phyloP scores from a whole-genome alignment of 2,329 filamentous ascomycete species.

The Cryphonectria japonica region DNA sequence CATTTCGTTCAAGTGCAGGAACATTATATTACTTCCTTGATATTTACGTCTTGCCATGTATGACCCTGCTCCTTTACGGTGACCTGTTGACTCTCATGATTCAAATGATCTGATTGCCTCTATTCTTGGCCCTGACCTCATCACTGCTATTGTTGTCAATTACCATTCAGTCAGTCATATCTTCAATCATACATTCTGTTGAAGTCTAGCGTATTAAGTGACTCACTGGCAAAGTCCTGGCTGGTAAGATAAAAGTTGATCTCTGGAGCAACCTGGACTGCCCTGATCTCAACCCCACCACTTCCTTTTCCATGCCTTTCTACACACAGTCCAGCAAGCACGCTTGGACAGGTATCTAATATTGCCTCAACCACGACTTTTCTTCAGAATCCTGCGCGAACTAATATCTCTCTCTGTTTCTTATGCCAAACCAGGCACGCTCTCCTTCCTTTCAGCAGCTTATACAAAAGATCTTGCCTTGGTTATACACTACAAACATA shows the following conservation, averaged over 20 bases:
- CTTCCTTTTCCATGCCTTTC: not conserved
- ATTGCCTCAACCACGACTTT: not conserved
- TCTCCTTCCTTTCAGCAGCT: not conserved
- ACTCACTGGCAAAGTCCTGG: not conserved
- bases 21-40: not conserved
- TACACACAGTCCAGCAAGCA: not conserved
- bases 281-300: not conserved
- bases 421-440: not conserved
- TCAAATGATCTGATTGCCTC: not conserved
- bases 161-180: not conserved
- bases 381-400: not conserved
- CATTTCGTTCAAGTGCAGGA: not conserved
- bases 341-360: not conserved
- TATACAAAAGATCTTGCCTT: not conserved
- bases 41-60: not conserved
- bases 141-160: not conserved
- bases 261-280: not conserved
- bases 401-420: not conserved
- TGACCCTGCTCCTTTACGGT: not conserved
- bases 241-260: not conserved
- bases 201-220: not conserved
- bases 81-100: not conserved
- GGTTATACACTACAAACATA: conserved; percentile 1
- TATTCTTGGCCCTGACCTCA: not conserved
- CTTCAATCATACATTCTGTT: not conserved